Base-by-base conservation (phyloP, 2,329 filamentous ascomycete genomes). In the Simplicillium sp. region DNA sequence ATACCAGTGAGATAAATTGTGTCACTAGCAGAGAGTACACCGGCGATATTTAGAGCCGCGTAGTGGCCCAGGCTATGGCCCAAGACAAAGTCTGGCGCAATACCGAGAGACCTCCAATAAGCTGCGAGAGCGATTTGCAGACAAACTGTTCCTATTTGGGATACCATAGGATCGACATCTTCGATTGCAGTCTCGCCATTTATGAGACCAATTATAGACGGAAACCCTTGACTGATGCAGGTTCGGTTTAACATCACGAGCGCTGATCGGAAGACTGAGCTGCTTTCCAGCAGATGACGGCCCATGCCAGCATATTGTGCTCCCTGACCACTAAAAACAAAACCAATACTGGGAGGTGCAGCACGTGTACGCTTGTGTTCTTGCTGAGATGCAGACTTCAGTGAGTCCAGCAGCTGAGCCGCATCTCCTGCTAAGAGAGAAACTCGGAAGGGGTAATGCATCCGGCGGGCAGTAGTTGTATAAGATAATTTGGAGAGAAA, bases 121-220 rank as follows among this genome's bases (percentile, higher is more conserved):
- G 13, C 15, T n/a, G 31, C 31, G 7, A 33, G 31, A 13, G 31
- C 31, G 7, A 33, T 33, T 11, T 33, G 31, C 13, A 15, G 7
- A 11, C 12, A n/a, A 15, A 13, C 12, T n/a, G 13, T 33, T 13
- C 31, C 31, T 15, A 33, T 7, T 15, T 33, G 31, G 5, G 31
- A 33, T 15, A n/a, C 31, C 6, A 33, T 6, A 33, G 31, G 31
- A 1, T 68, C 71, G 3, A 76, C 71, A 6, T 68, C 75, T 1
- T 74, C 61, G 42, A 84, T 78, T 49, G 77, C 75, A 31, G 71
- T 78, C 14, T 81, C 65, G 33, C 60, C 82, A 78, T 28, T 76
- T 77, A 83, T 80, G 31, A 33, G 31, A 7, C 31, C 31, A 5
- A 33, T 13, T 33, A 33, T 33, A n/a, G 31, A 33, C 7, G 31